Base-by-base conservation (phyloP, 495 filamentous ascomycete species). In the Hypoxylon intermedium region DNA sequence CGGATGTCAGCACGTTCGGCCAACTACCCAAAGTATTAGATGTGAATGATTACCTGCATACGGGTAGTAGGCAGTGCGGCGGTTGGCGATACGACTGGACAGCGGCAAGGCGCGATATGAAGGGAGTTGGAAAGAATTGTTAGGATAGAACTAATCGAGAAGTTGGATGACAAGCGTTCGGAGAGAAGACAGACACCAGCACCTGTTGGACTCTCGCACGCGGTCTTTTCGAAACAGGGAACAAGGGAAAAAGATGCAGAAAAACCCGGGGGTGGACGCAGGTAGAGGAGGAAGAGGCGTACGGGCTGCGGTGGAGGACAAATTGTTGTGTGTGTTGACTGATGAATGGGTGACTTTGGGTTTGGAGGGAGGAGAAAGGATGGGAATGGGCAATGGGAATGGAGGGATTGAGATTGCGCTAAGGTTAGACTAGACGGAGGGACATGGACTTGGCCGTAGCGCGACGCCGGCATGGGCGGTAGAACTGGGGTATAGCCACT, bases 241-340 rank as follows among this genome's bases (percentile, higher is more conserved):
- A 58, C 60, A 58, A 63, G 60, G 60, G 53, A 41, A 15, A 48
- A 26, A 18, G 33, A 19, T 18, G 21, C 36, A 51, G 60, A 33
- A 26, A 52, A 47, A 26, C 41, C 55, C 38, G 56, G 50, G 44
- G 49, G 43, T 53, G 49, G 52, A 52, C 42, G 57, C 43, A 46
- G 24, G 48, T 41, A 58, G 59, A 54, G 54, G 53, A 48, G 18
- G 51, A 52, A 61, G 40, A 52, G 41, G 49, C 57, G 49, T 56
- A 55, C 51, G 51, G 24, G 28, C 50, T 59, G 60, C 34, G 36
- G 38, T 45, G 36, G 63, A 73, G 34, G 63, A 26, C 40, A 48
- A 54, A 62, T 50, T 62, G 63, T 60, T 50, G 68, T 71, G 61
- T 52, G 55, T 63, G 68, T 65, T 67, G 69, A 67, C 43, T 69